Conservation (phyloP, 1,284 basidiomycete genomes). For the Xerocomus alliaceus region DNA sequence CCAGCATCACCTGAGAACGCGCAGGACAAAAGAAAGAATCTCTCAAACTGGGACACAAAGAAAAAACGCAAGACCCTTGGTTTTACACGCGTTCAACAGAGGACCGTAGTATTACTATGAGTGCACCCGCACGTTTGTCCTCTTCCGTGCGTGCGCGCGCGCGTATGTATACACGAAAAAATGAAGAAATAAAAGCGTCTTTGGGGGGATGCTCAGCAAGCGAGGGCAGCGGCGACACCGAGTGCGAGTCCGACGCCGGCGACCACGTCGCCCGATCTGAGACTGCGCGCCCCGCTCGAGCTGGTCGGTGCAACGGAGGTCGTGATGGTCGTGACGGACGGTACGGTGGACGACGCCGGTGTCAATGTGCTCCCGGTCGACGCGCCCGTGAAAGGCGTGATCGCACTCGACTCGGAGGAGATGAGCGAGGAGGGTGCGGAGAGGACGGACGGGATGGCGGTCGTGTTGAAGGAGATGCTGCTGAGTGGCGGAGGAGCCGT, state of each 20-base stretch:
- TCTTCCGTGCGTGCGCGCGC: too few relatives aligned
- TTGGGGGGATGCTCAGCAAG: background rate
- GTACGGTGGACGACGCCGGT: background rate
- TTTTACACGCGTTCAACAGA: too few relatives aligned
- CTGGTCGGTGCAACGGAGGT: background rate
- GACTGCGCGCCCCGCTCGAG: conserved; percentile 15
- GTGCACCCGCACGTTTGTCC: too few relatives aligned
- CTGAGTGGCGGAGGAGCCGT: conserved; percentile 26
- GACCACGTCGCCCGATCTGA: background rate
- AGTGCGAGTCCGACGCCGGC: background rate
- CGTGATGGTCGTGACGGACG: background rate
- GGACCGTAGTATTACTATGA: too few relatives aligned
- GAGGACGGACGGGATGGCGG: conserved; percentile 23
- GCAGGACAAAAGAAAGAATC: too few relatives aligned
- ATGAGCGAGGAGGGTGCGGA: conserved; percentile 35
- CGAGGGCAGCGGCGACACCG: conserved; percentile 12
- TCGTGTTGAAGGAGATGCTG: conserved; percentile 33
- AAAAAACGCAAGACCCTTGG: too few relatives aligned
- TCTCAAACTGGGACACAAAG: too few relatives aligned
- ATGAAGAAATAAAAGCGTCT: too few relatives aligned
- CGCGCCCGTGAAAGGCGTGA: conserved; percentile 16
- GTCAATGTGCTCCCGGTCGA: background rate
- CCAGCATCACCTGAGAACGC: too few relatives aligned
- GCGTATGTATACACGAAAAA: too few relatives aligned
- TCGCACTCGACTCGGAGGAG: conserved; percentile 33